Evolutionary conservation across 2,329 filamentous ascomycete species (phyloP).

Genomic region (Exophiala alcalophila): DNA sequence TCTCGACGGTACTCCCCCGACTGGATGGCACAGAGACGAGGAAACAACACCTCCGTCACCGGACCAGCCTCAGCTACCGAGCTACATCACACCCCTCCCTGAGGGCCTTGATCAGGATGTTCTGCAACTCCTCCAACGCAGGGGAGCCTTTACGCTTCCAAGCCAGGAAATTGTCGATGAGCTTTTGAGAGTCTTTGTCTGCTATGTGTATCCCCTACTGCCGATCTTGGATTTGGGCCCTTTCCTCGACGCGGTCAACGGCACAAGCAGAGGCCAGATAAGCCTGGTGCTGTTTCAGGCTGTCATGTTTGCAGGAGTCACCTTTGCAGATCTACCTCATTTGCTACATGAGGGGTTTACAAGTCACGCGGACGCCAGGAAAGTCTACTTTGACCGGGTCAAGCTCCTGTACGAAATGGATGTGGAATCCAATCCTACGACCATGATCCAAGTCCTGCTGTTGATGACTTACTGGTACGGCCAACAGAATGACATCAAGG

Average conservation of each 20-base stretch:
- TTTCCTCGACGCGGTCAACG: constrained; percentile 9
- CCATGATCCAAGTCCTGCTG: constrained; percentile 80
- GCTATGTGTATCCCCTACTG: constrained; percentile 13
- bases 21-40: not conserved
- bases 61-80: constrained; percentile 5
- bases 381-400: constrained; percentile 78
- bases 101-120: constrained; percentile 5
- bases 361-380: constrained; percentile 74
- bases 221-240: constrained; percentile 11
- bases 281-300: constrained; percentile 88
- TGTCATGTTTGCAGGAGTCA: constrained; percentile 87
- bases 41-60: constrained; percentile 3
- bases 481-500: constrained; percentile 5
- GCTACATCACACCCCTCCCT: constrained; percentile 9
- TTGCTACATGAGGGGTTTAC: constrained; percentile 66
- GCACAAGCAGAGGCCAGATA: constrained; percentile 39
- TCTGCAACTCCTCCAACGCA: constrained; percentile 1
- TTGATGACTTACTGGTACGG: constrained; percentile 60
- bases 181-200: constrained; percentile 12
- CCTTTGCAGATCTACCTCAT: constrained; percentile 76
- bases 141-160: constrained; percentile 9
- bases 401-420: constrained; percentile 88
- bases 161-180: constrained; percentile 6
- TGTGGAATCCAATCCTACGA: constrained; percentile 83
- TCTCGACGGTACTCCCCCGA: not conserved